Conservation (phyloP, 1,284 basidiomycete genomes). For the Cutaneotrichosporon cutaneum region DNA sequence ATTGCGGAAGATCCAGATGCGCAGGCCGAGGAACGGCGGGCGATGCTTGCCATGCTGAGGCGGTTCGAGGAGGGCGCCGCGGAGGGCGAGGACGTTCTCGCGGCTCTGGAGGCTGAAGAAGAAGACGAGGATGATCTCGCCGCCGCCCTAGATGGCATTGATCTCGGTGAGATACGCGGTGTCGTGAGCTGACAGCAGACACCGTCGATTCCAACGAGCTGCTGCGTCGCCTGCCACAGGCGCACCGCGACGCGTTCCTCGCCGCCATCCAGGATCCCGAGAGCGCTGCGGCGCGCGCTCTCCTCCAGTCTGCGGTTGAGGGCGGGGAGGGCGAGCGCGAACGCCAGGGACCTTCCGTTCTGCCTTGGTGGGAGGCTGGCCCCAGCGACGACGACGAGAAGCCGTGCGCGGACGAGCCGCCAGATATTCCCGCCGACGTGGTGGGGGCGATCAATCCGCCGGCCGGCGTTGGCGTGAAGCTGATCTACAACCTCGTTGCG, state of each 20-base stretch:
- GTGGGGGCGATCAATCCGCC: slow-evolving; percentile 24
- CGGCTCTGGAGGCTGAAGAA: slow-evolving; percentile 29
- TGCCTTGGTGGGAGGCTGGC: slow-evolving; percentile 26
- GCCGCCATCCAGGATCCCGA: slow-evolving; percentile 43
- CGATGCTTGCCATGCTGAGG: slow-evolving; percentile 50
- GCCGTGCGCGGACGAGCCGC: slow-evolving; percentile 16
- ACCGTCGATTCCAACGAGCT: slow-evolving; percentile 47
- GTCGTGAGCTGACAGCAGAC: slow-evolving; percentile 32
- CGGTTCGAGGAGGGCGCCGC: slow-evolving; percentile 47
- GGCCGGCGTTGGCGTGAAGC: slow-evolving; percentile 33
- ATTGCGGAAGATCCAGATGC: slow-evolving; percentile 41
- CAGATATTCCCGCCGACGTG: slow-evolving; percentile 13
- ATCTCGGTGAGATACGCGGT: slow-evolving; percentile 43
- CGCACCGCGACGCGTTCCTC: slow-evolving; percentile 48
- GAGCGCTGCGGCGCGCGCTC: slow-evolving; percentile 34
- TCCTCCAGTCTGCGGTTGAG: slow-evolving; percentile 36
- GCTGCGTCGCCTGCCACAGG: slow-evolving; percentile 44
- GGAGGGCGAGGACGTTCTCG: slow-evolving; percentile 31
- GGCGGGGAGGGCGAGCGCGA: slow-evolving; percentile 21
- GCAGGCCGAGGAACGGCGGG: slow-evolving; percentile 42
- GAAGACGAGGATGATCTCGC: slow-evolving; percentile 36
- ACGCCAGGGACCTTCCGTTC: slow-evolving; percentile 4
- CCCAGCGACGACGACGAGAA: slow-evolving; percentile 13
- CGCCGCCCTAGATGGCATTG: slow-evolving; percentile 36
- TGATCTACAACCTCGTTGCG: slow-evolving; percentile 47